Evolutionary conservation across 2,329 filamentous ascomycete species (phyloP).

Genomic region (Ascosphaera apis): DNA sequence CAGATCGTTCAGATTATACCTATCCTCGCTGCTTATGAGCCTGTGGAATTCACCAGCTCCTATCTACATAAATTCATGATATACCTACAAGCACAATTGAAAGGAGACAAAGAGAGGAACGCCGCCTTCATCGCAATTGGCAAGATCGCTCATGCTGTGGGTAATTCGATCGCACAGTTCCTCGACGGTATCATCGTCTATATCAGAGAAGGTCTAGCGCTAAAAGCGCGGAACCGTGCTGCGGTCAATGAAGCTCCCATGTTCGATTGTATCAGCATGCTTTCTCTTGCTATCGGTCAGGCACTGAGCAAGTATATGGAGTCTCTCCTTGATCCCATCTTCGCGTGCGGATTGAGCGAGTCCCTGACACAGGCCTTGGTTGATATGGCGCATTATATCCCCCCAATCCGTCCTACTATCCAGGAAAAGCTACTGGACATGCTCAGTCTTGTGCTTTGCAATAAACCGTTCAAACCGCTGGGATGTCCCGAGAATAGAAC

Average conservation of each 20-base stretch:
- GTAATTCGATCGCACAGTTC: slow-evolving; percentile 83
- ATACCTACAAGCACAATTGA: slow-evolving; percentile 77
- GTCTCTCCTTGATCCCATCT: slow-evolving; percentile 81
- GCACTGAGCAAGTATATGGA: slow-evolving; percentile 98
- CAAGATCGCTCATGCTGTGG: slow-evolving; percentile 87
- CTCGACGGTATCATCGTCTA: slow-evolving; percentile 85
- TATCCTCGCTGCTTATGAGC: slow-evolving; percentile 76
- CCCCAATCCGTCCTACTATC: slow-evolving; percentile 75
- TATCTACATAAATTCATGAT: slow-evolving; percentile 96
- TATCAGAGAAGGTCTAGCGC: slow-evolving; percentile 69
- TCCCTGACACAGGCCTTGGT: slow-evolving; percentile 88
- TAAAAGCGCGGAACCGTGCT: slow-evolving; percentile 45
- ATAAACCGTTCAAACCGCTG: slow-evolving; percentile 74
- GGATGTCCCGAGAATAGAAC: slow-evolving; percentile 79
- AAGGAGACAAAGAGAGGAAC: slow-evolving; percentile 84
- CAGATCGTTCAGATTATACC: slow-evolving; percentile 84
- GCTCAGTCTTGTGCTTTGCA: slow-evolving; percentile 79
- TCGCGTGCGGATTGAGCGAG: slow-evolving; percentile 82
- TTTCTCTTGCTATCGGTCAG: slow-evolving; percentile 86
- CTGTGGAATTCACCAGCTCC: slow-evolving; percentile 63
- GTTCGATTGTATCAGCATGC: slow-evolving; percentile 92
- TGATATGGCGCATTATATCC: slow-evolving; percentile 98
- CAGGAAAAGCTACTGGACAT: slow-evolving; percentile 88
- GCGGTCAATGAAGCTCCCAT: slow-evolving; percentile 47
- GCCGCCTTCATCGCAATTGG: slow-evolving; percentile 90